A percentile compares a stretch with the other conserved stretches of the same genome.
Conservation (phyloP, 257 asterid genomes). For the Linderniella brevidens region DNA sequence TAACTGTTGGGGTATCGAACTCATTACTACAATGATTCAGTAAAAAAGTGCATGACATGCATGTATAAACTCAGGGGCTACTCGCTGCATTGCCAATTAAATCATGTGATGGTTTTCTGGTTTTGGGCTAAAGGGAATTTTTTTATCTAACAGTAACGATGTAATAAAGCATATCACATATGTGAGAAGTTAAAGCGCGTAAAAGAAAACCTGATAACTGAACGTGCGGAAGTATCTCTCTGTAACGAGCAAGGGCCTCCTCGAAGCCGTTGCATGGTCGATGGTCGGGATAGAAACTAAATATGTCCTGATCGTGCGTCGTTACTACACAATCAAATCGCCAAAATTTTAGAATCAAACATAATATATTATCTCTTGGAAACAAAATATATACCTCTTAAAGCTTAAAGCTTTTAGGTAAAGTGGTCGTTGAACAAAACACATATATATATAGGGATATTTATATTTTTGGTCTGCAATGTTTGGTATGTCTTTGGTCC, state of each 20-base stretch:
- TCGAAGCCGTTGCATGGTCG: slow-evolving; percentile 86
- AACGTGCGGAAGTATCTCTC: slow-evolving; percentile 49
- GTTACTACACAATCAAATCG: slow-evolving; percentile 27
- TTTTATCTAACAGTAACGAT: not conserved
- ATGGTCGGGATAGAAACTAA: slow-evolving; percentile 80
- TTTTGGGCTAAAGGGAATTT: no score
- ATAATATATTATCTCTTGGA: not conserved
- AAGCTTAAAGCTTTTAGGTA: no score
- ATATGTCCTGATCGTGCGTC: slow-evolving; percentile 62
- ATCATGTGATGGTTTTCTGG: no score
- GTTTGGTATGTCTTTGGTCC: no score
- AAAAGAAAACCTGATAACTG: slow-evolving; percentile 43
- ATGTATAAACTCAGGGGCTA: no score
- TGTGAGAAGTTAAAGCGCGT: not conserved
- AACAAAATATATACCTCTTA: not conserved
- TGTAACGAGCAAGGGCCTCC: slow-evolving; percentile 65
- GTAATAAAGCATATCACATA: no score
- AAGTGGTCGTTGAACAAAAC: no score
- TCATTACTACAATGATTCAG: no score
- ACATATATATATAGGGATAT: no score
- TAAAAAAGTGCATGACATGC: no score
- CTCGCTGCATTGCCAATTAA: no score
- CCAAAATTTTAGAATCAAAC: slow-evolving; percentile 1
- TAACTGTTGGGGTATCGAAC: not conserved
- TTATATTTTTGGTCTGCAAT: no score